A percentile compares a stretch with the other conserved stretches of the same genome.
Conservation (phyloP, 2,329 filamentous ascomycete species). For the Podosphaera aphanis region DNA sequence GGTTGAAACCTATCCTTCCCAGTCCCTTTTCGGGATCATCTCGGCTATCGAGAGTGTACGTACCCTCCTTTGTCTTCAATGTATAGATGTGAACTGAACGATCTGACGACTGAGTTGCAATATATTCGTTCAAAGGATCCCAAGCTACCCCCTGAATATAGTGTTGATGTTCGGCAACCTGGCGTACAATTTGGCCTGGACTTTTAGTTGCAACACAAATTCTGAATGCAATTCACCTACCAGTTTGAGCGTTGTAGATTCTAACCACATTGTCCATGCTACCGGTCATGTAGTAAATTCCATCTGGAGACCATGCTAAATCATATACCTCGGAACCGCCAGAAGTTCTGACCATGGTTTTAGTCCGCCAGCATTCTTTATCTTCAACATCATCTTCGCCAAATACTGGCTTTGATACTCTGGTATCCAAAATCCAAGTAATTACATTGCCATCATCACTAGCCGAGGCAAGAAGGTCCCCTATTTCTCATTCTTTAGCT, state of each 20-base stretch:
- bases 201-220: constrained; percentile 3
- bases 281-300: constrained; percentile 84
- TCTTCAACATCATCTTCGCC: constrained; percentile 75
- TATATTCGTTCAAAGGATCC: constrained; percentile 95
- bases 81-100: constrained; percentile 95
- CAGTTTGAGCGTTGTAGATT: constrained; percentile 85
- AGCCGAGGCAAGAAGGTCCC: constrained; percentile 79
- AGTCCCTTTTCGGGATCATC: constrained; percentile 37
- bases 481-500: constrained; percentile 22
- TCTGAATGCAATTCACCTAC: constrained; percentile 22
- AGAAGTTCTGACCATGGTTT: constrained; percentile 90
- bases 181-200: constrained; percentile 46
- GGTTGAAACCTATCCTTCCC: constrained; percentile 54
- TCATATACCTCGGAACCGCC: constrained; percentile 86
- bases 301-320: constrained; percentile 95
- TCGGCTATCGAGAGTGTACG: constrained; percentile 52
- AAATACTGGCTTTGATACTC: constrained; percentile 40
- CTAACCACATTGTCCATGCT: constrained; percentile 98
- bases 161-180: constrained; percentile 92
- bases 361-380: constrained; percentile 89
- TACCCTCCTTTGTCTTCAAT: constrained; percentile 84
- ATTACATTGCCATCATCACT: constrained; percentile 95
- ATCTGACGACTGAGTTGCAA: constrained; percentile 94
- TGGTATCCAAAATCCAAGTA: constrained; percentile 70
- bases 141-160: constrained; percentile 96